Base-by-base conservation (phyloP, 352 stramenopile genomes). In the Halophytophthora batemanensis region DNA sequence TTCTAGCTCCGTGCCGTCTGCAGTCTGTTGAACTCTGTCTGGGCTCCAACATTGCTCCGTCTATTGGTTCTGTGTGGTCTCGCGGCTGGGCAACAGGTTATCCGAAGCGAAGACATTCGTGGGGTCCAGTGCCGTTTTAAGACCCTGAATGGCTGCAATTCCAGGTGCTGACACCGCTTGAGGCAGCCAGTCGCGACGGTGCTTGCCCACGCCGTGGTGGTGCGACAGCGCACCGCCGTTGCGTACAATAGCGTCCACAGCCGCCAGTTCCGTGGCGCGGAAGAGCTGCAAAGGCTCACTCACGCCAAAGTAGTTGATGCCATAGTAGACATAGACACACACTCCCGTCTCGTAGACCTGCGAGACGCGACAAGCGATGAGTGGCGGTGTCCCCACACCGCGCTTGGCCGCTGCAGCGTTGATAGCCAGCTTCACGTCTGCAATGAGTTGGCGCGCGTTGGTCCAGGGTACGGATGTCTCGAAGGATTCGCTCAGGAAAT, bases 251-350 rank as follows among this genome's bases (percentile, higher is more conserved):
- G 94, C 90, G 2, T 77, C 69, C 5, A 90, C 74, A 7, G 74
- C 77, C 25, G 72, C 76, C 15, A 73, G 51, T 35, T 90, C 79
- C 21, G 97, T 93, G 22, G 82, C 71, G 19, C 70, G 64, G 67
- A 97, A 98, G 2, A 95, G 69, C 44, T 60, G 48, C 50, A 93
- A 76, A 15, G 89, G 77, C 49, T 97, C 75, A 17, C 64, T 43
- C 18, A 98, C 68, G 34, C 80, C 78, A 43, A 82, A 87, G 67
- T 92, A 90, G 57, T 96, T 96, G 57, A 98, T 96, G 45, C 90
- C 95, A 61, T 98, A 97, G 68, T 98, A 98, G 56, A 98, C 96
- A 63, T 98, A 98, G 22, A 98, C 75, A 38, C 87, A 97, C 38
- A 85, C 92, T 44, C 93, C 93, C 12, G 96, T 96, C 39, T 96